Conservation (phyloP, 176 grass and related monocot species). For the maize (Zea mays) region DNA sequence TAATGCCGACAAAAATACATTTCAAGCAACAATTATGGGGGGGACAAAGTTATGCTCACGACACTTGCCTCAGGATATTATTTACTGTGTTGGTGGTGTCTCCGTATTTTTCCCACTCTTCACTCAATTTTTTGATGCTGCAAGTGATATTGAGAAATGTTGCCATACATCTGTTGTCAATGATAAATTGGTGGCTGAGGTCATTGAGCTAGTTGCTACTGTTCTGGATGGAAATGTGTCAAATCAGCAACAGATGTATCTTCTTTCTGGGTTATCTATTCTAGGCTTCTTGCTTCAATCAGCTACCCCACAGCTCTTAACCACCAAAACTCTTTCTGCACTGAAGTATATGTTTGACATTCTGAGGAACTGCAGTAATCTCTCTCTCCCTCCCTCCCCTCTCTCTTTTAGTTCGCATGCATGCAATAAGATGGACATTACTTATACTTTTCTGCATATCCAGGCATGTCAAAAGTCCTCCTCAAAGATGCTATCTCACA, state of each 20-base stretch:
- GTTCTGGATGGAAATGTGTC: constrained; percentile 92
- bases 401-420: background rate
- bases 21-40: constrained; percentile 74
- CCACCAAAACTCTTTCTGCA: constrained; percentile 72
- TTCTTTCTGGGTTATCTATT: constrained; percentile 92
- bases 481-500: constrained; percentile 81
- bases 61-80: constrained; percentile 85
- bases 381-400: background rate
- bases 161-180: constrained; percentile 16
- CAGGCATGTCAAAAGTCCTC: constrained; percentile 81
- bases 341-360: constrained; percentile 90
- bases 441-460: constrained; percentile 33
- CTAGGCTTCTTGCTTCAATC: constrained; percentile 92
- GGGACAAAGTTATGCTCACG: constrained; percentile 94
- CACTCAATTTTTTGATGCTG: constrained; percentile 73
- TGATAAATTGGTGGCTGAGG: constrained; percentile 71
- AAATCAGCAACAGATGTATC: constrained; percentile 98
- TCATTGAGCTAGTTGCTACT: constrained; percentile 92
- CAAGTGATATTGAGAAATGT: background rate
- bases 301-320: constrained; percentile 66
- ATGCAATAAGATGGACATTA: constrained; percentile 31
- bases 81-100: constrained; percentile 98
- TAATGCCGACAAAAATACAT: constrained; percentile 63
- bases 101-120: constrained; percentile 96
- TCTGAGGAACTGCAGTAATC: constrained; percentile 64